Evolutionary conservation across 2,329 filamentous ascomycete species (phyloP), one percentile per base, ranked within the genome.

Genomic region (Anisogramma anomala): DNA sequence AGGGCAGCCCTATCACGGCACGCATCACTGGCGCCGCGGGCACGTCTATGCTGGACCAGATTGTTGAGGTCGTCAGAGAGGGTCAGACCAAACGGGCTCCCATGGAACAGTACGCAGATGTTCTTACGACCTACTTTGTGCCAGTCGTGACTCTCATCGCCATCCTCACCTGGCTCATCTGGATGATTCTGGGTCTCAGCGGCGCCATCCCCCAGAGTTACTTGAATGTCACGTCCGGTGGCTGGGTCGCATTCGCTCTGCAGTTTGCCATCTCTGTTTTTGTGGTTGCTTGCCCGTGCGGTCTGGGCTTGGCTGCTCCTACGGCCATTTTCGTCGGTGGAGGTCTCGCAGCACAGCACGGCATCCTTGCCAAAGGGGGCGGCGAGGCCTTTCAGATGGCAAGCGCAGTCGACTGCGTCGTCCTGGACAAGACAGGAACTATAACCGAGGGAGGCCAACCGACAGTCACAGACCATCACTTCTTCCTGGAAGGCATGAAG

Each of bases 391-490:
- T 91, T 55, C 83, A 89, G 57, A 85, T 86, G 62, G 84, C 84
- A 3, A 87, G 82, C 55, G 74, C 73, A 9, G 69, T 88, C 33
- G 78, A 86, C 56, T 81, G 79, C 39, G 78, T 91, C 28, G 82
- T 91, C 1, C 91, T 93, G 55, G 85, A 93, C 68, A 91, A 93
- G 67, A 93, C 85, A 0, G 85, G 85, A 1, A 93, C 85, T 0
- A 64, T 93, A 43, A 91, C 85, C 0, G 66, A 81, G 51, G 67
- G 82, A 4, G 82, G 81, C 6, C 78, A 84, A 49, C 82, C 84
- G 0, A 73, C 67, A 20, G 77, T 89, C 17, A 83, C 76, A 0
- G 71, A 77, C 48, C 64, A 62, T 9, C 52, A 59, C 30, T 38
- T 71, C 3, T 67, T 66, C 32, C 58, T 59, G 0, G 59, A 58